Evolutionary conservation across 73 alveolate genomes (phyloP).

Genomic region (Tetrahymena elliotti): DNA sequence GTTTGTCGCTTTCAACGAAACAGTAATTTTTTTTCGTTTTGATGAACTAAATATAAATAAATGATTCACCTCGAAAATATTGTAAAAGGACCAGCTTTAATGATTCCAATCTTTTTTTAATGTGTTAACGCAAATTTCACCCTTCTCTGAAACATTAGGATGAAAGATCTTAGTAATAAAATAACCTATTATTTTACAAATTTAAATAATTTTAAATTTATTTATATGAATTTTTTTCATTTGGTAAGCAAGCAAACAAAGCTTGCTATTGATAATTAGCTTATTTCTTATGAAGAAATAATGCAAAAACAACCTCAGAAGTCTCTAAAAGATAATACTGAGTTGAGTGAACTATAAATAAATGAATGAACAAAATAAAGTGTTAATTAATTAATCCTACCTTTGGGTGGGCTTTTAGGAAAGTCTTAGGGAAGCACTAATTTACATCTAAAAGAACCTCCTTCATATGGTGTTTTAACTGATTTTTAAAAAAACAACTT

Average conservation of each 20-base stretch:
- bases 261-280: neutral
- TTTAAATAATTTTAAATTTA: neutral
- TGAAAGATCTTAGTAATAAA: constrained; percentile 93
- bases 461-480: constrained; percentile 90
- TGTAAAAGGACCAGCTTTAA: constrained; percentile 80
- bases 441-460: constrained; percentile 88
- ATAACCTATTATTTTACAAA: constrained; percentile 36
- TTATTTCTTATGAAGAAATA: neutral
- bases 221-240: neutral
- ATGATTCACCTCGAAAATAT: constrained; percentile 85
- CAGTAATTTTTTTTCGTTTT: neutral
- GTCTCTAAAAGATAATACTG: neutral
- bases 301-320: neutral
- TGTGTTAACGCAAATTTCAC: constrained; percentile 94
- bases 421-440: constrained; percentile 81
- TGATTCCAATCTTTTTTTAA: constrained; percentile 97
- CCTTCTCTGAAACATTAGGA: constrained; percentile 95
- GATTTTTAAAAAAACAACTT: neutral
- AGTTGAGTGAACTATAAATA: neutral
- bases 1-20: neutral
- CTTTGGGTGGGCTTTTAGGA: constrained; percentile 94
- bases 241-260: too few relatives aligned
- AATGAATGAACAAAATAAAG: neutral
- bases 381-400: constrained; percentile 18
- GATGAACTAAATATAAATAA: neutral